Conservation (phyloP, 805 yeast species). For the Candida easanensis region DNA sequence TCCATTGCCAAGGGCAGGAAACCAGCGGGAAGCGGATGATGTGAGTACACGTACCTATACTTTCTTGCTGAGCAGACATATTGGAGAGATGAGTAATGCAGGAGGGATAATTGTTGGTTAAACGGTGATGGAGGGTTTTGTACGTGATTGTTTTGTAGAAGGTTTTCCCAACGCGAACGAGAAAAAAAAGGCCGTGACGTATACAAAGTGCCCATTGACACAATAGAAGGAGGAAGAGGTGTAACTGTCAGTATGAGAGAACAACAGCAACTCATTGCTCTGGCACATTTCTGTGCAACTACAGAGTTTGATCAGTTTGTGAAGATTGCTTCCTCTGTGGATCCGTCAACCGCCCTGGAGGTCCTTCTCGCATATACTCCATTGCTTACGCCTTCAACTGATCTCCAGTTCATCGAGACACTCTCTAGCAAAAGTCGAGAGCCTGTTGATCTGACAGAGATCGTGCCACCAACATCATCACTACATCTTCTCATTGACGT, state of each 20-base stretch:
- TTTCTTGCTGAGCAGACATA: background rate
- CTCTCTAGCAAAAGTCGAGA: background rate
- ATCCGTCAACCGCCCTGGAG: constrained; percentile 2
- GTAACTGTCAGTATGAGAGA: constrained; percentile 1
- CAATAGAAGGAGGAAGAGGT: background rate
- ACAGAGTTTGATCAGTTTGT: constrained; percentile 1
- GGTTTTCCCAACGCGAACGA: background rate
- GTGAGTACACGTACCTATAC: too few species aligned
- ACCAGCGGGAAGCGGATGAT: too few species aligned
- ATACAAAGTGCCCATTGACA: background rate
- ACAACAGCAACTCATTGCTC: constrained; percentile 4
- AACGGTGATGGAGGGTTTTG: too few species aligned
- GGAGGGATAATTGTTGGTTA: too few species aligned
- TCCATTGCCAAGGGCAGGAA: too few species aligned
- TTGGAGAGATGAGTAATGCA: background rate
- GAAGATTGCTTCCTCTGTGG: constrained; percentile 2
- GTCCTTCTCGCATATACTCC: constrained; percentile 14
- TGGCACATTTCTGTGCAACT: constrained; percentile 4
- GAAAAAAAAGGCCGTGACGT: background rate
- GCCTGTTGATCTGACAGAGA: constrained; percentile 3
- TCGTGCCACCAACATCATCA: background rate
- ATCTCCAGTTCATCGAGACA: constrained; percentile 7
- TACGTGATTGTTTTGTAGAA: background rate
- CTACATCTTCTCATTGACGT: constrained; percentile 8
- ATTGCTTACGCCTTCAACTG: constrained; percentile 5